Evolutionary conservation across 1,284 basidiomycete genomes (phyloP).

Genomic region (Ustilago cynodontis): DNA sequence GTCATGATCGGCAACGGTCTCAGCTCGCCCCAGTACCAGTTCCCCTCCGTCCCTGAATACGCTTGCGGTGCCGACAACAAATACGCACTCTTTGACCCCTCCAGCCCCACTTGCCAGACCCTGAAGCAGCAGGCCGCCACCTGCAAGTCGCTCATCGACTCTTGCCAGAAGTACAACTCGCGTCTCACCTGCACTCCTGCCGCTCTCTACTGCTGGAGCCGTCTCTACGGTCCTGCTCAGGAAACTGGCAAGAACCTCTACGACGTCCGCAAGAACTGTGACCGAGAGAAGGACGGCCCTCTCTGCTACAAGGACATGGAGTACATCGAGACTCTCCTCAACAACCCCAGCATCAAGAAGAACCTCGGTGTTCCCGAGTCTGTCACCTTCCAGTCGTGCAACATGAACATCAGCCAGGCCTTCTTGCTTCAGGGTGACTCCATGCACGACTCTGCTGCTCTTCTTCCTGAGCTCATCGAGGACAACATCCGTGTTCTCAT

Average conservation of each 20-base stretch:
- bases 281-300: conserved; percentile 77
- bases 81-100: conserved; percentile 79
- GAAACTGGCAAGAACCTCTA: conserved; percentile 75
- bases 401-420: conserved; percentile 75
- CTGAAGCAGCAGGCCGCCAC: conserved; percentile 78
- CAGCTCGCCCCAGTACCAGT: conserved; percentile 68
- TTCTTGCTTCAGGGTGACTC: conserved; percentile 82
- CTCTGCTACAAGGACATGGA: conserved; percentile 75
- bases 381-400: conserved; percentile 75
- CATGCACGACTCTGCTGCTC: conserved; percentile 80
- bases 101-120: conserved; percentile 78
- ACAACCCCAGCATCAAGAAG: conserved; percentile 76
- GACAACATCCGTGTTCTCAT: conserved; percentile 82
- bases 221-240: conserved; percentile 73
- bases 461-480: conserved; percentile 81
- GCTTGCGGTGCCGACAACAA: conserved; percentile 74
- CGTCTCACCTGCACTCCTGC: conserved; percentile 74
- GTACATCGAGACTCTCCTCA: conserved; percentile 71
- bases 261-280: conserved; percentile 84
- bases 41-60: conserved; percentile 78
- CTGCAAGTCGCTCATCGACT: conserved; percentile 76
- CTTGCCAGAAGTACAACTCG: conserved; percentile 66
- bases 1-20: conserved; percentile 69
- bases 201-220: conserved; percentile 71
- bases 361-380: conserved; percentile 78